Evolutionary conservation across 345 rosid genomes (phyloP), one percentile per base, ranked within the genome.

Genomic region (Populus davidiana): DNA sequence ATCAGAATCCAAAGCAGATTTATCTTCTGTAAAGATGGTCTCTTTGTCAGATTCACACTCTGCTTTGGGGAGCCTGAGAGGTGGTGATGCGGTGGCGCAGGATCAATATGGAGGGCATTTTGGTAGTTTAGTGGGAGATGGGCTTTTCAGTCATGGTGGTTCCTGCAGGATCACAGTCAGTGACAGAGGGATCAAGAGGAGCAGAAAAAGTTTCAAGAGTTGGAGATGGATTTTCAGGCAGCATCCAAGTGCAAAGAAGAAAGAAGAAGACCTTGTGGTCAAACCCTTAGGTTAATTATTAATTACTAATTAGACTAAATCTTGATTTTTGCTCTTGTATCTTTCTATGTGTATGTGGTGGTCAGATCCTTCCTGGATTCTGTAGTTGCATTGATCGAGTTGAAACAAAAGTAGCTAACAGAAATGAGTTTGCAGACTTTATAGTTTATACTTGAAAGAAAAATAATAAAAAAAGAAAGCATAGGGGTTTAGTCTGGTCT

Each of bases 141-240:
- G 83, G 47, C 59, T 52, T 41, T 74, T 70, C n/a, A 33, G 79
- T 44, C 76, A 83, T 78, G 89, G 90, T 9, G 89, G 93, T 1
- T 91, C 93, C 8, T 89, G 93, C 74, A 86, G 97, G 83, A 81
- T 90, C 35, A 83, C 89, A 38, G 85, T 85, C 75, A 86, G 80
- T 74, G 99, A 91, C 64, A 77, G 90, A 62, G 92, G 91, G 73
- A 88, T 87, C 59, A 89, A 88, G 78, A 91, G 89, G 86, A 91
- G 88, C 89, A 80, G 92, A 70, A 92, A 75, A 68, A 96, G 96
- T 81, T 93, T 96, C 86, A 93, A 86, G 81, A 96, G 99, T 8
- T 93, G 98, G 98, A 86, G 88, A 59, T 93, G 99, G 99, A 89
- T 93, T 25, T 93, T 96, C 87, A 83, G 90, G 83, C 90, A 89